phyloP scores from a whole-genome alignment of 2,329 filamentous ascomycete species.

The Fusarium mexicanum region DNA sequence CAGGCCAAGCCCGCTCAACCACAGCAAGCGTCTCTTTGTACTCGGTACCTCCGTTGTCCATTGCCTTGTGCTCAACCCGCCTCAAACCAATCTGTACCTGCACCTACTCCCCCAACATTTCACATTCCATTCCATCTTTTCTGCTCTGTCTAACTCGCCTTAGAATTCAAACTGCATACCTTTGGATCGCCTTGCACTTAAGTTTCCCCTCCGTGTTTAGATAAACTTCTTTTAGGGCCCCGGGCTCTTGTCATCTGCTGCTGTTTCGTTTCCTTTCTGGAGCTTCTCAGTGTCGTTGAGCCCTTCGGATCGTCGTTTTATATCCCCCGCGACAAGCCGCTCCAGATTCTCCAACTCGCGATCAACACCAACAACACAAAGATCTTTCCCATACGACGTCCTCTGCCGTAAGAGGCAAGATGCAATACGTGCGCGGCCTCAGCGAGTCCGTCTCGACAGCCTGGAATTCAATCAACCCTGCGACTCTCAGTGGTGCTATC shows the following conservation, averaged over 20 bases:
- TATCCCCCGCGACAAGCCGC: slow-evolving; percentile 28
- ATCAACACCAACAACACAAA: background rate
- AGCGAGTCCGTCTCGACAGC: slow-evolving; percentile 96
- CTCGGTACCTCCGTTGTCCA: slow-evolving; percentile 21
- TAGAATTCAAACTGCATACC: slow-evolving; percentile 19
- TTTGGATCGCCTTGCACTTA: slow-evolving; percentile 1
- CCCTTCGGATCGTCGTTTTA: slow-evolving; percentile 24
- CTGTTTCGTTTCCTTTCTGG: slow-evolving; percentile 5
- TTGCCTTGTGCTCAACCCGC: slow-evolving; percentile 11
- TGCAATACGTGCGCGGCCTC: slow-evolving; percentile 98
- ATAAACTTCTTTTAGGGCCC: slow-evolving; percentile 21
- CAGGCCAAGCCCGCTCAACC: slow-evolving; percentile 15
- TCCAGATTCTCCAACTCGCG: slow-evolving; percentile 5
- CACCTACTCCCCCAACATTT: slow-evolving; percentile 31
- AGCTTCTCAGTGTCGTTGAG: slow-evolving; percentile 4
- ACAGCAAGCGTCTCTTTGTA: slow-evolving; percentile 27
- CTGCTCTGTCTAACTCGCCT: slow-evolving; percentile 1
- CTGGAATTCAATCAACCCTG: slow-evolving; percentile 99
- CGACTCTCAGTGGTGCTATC: slow-evolving; percentile 95
- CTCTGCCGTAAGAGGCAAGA: slow-evolving; percentile 51
- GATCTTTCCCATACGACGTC: slow-evolving; percentile 1
- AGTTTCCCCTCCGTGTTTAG: slow-evolving; percentile 1
- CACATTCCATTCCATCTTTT: slow-evolving; percentile 30
- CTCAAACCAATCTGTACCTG: slow-evolving; percentile 15
- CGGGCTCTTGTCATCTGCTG: background rate